phyloP scores from a whole-genome alignment of 371 early-diverging fungal species.

The Saksenaea vasiformis region DNA sequence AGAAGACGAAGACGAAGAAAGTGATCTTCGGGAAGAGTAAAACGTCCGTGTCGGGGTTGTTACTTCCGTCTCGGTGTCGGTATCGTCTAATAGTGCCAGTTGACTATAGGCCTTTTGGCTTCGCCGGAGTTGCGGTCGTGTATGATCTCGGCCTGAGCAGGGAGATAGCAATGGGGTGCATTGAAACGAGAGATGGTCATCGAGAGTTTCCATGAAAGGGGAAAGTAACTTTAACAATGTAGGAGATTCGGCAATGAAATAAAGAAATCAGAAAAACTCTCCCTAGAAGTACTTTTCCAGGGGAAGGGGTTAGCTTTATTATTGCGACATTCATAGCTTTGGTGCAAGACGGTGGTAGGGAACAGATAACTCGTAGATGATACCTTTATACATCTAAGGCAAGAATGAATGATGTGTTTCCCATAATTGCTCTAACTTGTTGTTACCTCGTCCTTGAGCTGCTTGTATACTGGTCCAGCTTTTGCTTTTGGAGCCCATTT shows the following conservation, averaged over 20 bases:
- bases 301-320: neutral
- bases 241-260: neutral
- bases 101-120: neutral
- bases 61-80: neutral
- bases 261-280: neutral
- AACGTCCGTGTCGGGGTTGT: neutral
- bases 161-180: neutral
- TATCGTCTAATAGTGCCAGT: neutral
- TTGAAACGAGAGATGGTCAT: neutral
- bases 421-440: neutral
- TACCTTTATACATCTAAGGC: constrained; percentile 33
- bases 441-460: constrained; percentile 51
- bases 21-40: neutral
- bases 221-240: neutral
- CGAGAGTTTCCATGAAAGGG: neutral
- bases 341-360: constrained; percentile 31
- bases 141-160: neutral
- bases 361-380: constrained; percentile 15
- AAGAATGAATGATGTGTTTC: neutral
- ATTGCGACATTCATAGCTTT: neutral
- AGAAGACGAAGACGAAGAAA: neutral
- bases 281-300: neutral
- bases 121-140: neutral
- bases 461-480: constrained; percentile 41
- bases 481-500: constrained; percentile 62